Percentiles rank a stretch among this genome's conserved stretches.
These are phyloP conservation scores for Claviceps quebecensis DNA, from an alignment of 2,329 filamentous ascomycete species.

Conservation along the genomic window DNA sequence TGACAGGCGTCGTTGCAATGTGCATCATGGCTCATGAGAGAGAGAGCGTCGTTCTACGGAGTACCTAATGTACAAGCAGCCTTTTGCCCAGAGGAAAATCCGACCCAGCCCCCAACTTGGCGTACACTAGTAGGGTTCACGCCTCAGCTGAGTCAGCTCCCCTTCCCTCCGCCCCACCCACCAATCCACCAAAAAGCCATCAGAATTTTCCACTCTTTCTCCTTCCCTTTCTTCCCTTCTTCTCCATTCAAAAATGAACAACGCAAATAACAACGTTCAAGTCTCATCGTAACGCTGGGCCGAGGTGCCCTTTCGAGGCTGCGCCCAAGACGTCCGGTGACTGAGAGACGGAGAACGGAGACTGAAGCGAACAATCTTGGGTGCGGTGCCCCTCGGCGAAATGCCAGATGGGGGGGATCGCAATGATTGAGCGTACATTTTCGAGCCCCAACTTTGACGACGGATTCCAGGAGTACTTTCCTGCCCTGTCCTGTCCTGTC, in stretches of 20 bases:
- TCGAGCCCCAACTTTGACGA: not conserved
- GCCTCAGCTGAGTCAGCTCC: too few species aligned
- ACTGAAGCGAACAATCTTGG: slow-evolving; percentile 43
- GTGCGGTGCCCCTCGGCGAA: slow-evolving; percentile 38
- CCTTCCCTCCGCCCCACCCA: too few species aligned
- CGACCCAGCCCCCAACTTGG: too few species aligned
- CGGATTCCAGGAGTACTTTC: too few species aligned
- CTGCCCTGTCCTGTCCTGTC: too few species aligned
- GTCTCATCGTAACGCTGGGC: slow-evolving; percentile 26
- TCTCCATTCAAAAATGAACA: slow-evolving; percentile 27
- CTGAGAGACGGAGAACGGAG: slow-evolving; percentile 38
- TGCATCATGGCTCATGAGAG: too few species aligned
- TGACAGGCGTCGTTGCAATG: too few species aligned
- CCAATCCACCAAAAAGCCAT: too few species aligned
- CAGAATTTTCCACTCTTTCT: not conserved
- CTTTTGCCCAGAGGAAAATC: too few species aligned
- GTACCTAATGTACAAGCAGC: too few species aligned
- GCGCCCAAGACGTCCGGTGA: slow-evolving; percentile 33
- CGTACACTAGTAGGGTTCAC: too few species aligned
- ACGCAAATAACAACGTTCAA: slow-evolving; percentile 33
- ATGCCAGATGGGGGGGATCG: slow-evolving; percentile 37
- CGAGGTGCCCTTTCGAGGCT: slow-evolving; percentile 28
- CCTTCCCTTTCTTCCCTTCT: slow-evolving; percentile 15
- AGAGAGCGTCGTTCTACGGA: too few species aligned
- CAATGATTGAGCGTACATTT: slow-evolving; percentile 46